Evolutionary conservation across 2,329 filamentous ascomycete species (phyloP).

Genomic region (Fusarium fracticaudum): DNA sequence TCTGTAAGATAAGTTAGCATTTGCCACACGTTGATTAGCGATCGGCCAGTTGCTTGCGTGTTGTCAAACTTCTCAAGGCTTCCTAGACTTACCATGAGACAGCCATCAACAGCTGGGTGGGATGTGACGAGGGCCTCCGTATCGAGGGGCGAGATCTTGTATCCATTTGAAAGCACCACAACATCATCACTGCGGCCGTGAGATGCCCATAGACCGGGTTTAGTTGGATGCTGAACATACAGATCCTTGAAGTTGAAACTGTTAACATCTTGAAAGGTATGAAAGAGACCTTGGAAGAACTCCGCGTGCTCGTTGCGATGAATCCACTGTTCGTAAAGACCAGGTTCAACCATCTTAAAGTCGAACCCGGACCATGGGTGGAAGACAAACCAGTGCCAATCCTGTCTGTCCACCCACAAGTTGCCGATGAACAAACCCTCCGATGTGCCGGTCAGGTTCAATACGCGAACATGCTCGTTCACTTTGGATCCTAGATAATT

Average conservation of each 20-base stretch:
- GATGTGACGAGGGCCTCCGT: conserved; percentile 42
- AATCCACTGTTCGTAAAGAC: conserved; percentile 46
- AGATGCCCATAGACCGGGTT: conserved; percentile 44
- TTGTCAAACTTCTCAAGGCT: neutral
- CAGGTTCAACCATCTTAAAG: conserved; percentile 45
- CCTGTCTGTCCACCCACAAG: conserved; percentile 36
- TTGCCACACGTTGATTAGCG: too few relatives aligned
- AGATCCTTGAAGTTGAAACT: conserved; percentile 46
- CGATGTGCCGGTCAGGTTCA: conserved; percentile 48
- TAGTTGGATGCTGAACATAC: conserved; percentile 41
- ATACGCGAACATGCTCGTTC: conserved; percentile 45
- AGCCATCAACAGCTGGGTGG: conserved; percentile 40
- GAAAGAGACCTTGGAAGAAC: conserved; percentile 40
- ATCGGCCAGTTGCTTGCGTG: neutral
- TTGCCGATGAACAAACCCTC: conserved; percentile 49
- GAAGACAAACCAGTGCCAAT: conserved; percentile 48
- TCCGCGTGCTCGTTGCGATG: conserved; percentile 41
- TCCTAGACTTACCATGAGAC: conserved; percentile 24
- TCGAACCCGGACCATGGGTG: conserved; percentile 49
- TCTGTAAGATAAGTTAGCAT: neutral
- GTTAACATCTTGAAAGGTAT: conserved; percentile 45
- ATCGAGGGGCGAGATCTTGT: conserved; percentile 46
- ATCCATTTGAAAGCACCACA: conserved; percentile 45
- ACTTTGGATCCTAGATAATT: conserved; percentile 41
- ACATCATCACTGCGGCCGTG: conserved; percentile 45